A percentile compares a stretch with the other conserved stretches of the same genome.
These are phyloP conservation scores for Penicillium sclerotigenum DNA, from an alignment of 2,329 filamentous ascomycete species.

Conservation along the genomic window DNA sequence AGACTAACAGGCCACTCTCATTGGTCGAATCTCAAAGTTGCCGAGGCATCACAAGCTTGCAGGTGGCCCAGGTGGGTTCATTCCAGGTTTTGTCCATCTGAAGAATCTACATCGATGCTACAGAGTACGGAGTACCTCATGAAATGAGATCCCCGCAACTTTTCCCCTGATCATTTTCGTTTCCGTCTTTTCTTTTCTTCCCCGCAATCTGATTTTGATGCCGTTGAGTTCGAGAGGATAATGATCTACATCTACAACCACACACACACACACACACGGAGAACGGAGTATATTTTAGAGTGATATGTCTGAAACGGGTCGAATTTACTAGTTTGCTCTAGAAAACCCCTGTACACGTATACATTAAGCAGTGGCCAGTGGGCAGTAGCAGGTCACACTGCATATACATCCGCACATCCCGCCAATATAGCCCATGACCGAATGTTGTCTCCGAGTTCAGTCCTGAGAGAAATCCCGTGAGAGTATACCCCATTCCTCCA, in stretches of 20 bases:
- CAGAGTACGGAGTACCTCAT: background rate
- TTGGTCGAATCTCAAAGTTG: slow-evolving; percentile 12
- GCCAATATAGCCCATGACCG: background rate
- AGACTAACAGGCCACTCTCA: background rate
- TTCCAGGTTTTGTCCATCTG: background rate
- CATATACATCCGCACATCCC: background rate
- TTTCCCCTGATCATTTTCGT: background rate
- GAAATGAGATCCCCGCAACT: background rate
- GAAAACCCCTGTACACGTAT: background rate
- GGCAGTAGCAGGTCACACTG: background rate
- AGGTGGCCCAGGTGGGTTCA: too few species aligned
- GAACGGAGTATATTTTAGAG: background rate
- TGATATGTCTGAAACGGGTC: background rate
- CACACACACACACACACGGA: background rate
- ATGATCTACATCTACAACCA: background rate
- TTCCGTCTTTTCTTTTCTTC: background rate
- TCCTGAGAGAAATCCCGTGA: background rate
- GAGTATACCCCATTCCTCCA: background rate
- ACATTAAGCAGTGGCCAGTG: background rate
- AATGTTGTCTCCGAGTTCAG: background rate
- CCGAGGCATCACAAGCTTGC: slow-evolving; percentile 21
- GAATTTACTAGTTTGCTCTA: background rate
- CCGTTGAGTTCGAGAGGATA: background rate
- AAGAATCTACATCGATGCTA: background rate
- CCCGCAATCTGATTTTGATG: slow-evolving; percentile 1